Evolutionary conservation across 495 filamentous ascomycete genomes (phyloP).

Genomic region (Hypomontagnella monticulosa): DNA sequence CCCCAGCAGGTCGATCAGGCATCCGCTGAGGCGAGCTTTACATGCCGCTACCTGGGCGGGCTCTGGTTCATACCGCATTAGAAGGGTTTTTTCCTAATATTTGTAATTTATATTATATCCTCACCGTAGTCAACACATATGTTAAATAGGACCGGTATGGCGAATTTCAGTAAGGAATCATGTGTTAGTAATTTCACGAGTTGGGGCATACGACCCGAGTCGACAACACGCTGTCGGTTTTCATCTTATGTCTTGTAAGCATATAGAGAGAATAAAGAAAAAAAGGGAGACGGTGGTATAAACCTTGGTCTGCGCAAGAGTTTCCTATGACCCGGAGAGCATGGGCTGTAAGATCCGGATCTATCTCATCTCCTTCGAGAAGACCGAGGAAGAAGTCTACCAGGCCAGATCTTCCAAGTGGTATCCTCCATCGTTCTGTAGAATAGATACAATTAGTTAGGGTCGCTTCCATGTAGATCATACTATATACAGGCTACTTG

Average conservation of each 20-base stretch:
- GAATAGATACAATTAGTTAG: neutral
- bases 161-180: conserved; percentile 62
- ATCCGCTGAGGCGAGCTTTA: conserved; percentile 51
- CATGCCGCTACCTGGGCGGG: conserved; percentile 64
- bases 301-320: conserved; percentile 82
- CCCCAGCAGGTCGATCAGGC: conserved; percentile 52
- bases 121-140: conserved; percentile 79
- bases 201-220: conserved; percentile 62
- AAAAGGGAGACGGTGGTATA: conserved; percentile 19
- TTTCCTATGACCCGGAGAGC: conserved; percentile 78
- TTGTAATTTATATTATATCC: too few relatives aligned
- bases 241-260: conserved; percentile 65
- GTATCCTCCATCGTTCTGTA: conserved; percentile 68
- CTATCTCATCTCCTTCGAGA: conserved; percentile 53
- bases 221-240: conserved; percentile 73
- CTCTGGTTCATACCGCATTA: conserved; percentile 49
- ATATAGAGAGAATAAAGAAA: neutral
- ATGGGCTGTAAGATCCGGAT: conserved; percentile 55
- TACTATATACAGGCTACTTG: conserved; percentile 21
- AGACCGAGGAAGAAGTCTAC: conserved; percentile 71
- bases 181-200: conserved; percentile 64
- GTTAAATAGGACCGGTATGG: conserved; percentile 76
- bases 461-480: neutral
- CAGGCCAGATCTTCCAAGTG: conserved; percentile 73
- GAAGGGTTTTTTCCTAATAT: too few relatives aligned